Percentiles rank a stretch among this genome's conserved stretches.
phyloP scores from a whole-genome alignment of 2,329 filamentous ascomycete species.

The Cladorrhinum sp. region DNA sequence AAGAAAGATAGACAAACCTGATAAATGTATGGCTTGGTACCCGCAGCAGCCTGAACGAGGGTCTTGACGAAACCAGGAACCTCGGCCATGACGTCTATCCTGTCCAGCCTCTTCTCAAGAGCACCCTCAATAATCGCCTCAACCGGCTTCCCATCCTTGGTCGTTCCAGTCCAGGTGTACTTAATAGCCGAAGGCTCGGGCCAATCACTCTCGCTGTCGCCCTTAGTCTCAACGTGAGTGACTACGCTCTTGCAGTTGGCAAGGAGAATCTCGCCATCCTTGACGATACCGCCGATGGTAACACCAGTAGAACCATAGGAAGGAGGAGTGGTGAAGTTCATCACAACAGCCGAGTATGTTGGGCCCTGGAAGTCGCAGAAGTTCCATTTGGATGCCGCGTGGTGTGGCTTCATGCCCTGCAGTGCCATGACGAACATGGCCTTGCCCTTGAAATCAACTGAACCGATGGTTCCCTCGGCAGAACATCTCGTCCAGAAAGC shows the following conservation, averaged over 20 bases:
- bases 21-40: slow-evolving; percentile 97
- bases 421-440: slow-evolving; percentile 80
- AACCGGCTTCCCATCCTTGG: slow-evolving; percentile 70
- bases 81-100: slow-evolving; percentile 94
- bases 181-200: slow-evolving; percentile 75
- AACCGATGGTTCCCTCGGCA: slow-evolving; percentile 78
- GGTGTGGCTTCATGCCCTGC: slow-evolving; percentile 99
- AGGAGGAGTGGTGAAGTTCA: slow-evolving; percentile 92
- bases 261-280: slow-evolving; percentile 74
- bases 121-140: slow-evolving; percentile 66
- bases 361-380: slow-evolving; percentile 89
- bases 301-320: slow-evolving; percentile 88
- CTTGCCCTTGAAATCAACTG: slow-evolving; percentile 76
- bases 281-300: slow-evolving; percentile 76
- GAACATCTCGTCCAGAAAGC: slow-evolving; percentile 89
- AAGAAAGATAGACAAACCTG: slow-evolving; percentile 60
- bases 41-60: slow-evolving; percentile 82
- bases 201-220: slow-evolving; percentile 81
- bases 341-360: slow-evolving; percentile 81
- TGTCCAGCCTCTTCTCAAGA: slow-evolving; percentile 69
- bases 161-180: slow-evolving; percentile 75
- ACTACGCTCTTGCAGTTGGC: slow-evolving; percentile 65
- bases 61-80: slow-evolving; percentile 94
- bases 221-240: slow-evolving; percentile 65
- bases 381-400: slow-evolving; percentile 89